Percentiles rank a stretch among this genome's conserved stretches.
Evolutionary conservation across 139 green algal genomes (phyloP).

Genomic region (Chlamydomonas schloesseri): DNA sequence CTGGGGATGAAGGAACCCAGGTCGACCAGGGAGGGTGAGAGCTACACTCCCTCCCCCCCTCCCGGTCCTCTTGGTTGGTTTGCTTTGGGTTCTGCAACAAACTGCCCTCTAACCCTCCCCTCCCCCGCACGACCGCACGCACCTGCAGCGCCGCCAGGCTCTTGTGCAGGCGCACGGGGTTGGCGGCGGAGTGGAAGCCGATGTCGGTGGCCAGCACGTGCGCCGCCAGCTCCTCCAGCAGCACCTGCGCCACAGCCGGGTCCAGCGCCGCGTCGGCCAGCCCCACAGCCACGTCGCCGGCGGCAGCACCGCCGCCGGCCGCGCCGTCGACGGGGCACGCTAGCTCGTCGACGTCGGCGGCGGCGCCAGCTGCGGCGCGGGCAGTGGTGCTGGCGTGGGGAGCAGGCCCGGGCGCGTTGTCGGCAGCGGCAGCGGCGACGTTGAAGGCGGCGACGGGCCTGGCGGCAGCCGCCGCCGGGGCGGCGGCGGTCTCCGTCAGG

Average conservation of each 20-base stretch:
- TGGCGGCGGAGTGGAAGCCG: slow-evolving; percentile 32
- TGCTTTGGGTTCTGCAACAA: too few species aligned
- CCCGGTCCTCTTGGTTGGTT: too few species aligned
- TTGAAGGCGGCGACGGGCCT: too few species aligned
- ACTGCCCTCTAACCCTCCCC: too few species aligned
- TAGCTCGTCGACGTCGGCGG: background rate
- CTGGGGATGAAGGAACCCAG: too few species aligned
- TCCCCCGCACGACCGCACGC: background rate
- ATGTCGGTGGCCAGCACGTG: slow-evolving; percentile 28
- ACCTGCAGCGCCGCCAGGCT: slow-evolving; percentile 40
- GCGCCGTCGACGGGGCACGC: background rate
- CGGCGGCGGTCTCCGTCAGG: too few species aligned
- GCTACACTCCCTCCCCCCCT: too few species aligned
- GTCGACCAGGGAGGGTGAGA: too few species aligned
- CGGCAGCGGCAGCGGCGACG: too few species aligned
- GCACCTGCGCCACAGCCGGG: background rate
- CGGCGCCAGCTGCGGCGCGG: background rate
- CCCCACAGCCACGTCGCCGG: background rate
- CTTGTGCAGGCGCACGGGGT: slow-evolving; percentile 35
- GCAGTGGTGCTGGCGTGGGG: background rate
- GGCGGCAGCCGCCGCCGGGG: too few species aligned
- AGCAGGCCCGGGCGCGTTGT: background rate
- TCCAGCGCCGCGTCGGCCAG: background rate
- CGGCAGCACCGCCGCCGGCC: background rate
- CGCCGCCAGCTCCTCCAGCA: slow-evolving; percentile 42